Percentiles rank a stretch among this genome's conserved stretches.
phyloP scores from a whole-genome alignment of 2,329 filamentous ascomycete genomes.

The Ophiostoma piceae region DNA sequence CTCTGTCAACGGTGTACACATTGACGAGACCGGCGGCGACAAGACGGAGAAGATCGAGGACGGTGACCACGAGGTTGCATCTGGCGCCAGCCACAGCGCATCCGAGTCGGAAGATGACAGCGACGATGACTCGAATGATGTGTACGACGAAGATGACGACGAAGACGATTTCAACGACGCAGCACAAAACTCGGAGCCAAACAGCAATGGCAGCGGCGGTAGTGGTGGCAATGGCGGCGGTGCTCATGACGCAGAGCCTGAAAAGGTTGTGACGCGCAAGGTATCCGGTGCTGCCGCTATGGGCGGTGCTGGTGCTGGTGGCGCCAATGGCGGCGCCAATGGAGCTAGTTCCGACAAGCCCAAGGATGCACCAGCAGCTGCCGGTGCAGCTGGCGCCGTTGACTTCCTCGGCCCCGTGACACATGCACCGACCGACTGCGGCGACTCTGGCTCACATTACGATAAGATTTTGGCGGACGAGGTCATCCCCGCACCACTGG shows the following conservation, averaged over 20 bases:
- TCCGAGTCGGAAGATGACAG: conserved; percentile 57
- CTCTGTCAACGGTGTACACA: conserved; percentile 78
- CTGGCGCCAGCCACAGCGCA: conserved; percentile 45
- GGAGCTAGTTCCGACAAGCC: conserved; percentile 46
- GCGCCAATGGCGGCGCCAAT: neutral
- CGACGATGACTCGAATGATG: conserved; percentile 69
- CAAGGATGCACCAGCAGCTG: conserved; percentile 38
- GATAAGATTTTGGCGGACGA: conserved; percentile 84
- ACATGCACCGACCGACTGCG: conserved; percentile 80
- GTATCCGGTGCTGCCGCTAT: conserved; percentile 50
- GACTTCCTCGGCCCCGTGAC: conserved; percentile 82
- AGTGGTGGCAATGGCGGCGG: conserved; percentile 29
- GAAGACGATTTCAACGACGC: conserved; percentile 53
- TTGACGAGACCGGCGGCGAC: conserved; percentile 78
- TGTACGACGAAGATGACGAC: conserved; percentile 73
- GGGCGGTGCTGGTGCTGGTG: conserved; percentile 25
- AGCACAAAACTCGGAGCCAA: conserved; percentile 37
- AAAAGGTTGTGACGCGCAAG: conserved; percentile 62
- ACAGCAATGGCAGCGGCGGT: conserved; percentile 30
- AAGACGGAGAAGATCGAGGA: conserved; percentile 79
- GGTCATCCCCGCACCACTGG: conserved; percentile 76
- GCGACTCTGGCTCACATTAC: conserved; percentile 72
- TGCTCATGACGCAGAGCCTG: conserved; percentile 48
- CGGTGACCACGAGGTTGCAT: conserved; percentile 49
- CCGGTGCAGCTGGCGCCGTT: neutral